phyloP scores from a whole-genome alignment of 257 asterid species.

The Capsicum chinense region DNA sequence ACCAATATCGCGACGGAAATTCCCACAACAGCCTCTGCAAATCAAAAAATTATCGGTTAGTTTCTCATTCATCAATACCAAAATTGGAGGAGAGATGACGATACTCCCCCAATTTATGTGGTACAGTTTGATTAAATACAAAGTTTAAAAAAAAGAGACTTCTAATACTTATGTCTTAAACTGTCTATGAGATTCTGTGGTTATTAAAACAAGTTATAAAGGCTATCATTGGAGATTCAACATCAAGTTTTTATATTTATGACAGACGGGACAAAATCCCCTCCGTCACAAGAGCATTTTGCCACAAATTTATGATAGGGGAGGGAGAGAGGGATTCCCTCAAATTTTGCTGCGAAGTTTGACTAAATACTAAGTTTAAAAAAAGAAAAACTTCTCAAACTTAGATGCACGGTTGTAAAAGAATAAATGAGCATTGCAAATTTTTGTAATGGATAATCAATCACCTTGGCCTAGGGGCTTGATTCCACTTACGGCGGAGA shows the following conservation, averaged over 20 bases:
- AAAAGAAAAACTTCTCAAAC: too few relatives aligned
- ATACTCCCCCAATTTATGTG: accelerated
- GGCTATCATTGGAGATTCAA: neutral
- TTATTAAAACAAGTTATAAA: neutral
- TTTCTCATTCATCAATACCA: neutral
- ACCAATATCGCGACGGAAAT: conserved; percentile 56
- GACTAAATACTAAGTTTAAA: too few relatives aligned
- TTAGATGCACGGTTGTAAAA: too few relatives aligned
- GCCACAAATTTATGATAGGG: too few relatives aligned
- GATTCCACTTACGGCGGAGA: conserved; percentile 78
- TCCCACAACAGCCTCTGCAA: conserved; percentile 50
- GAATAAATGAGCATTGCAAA: too few relatives aligned
- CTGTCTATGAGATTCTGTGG: neutral
- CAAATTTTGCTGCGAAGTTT: too few relatives aligned
- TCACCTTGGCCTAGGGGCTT: conserved; percentile 32
- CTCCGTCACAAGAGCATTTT: neutral
- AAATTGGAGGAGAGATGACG: too few relatives aligned
- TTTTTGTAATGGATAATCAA: accelerated
- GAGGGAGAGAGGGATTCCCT: too few relatives aligned
- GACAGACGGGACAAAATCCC: neutral
- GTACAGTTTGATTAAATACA: accelerated
- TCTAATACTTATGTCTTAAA: neutral
- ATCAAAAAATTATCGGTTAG: neutral
- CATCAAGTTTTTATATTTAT: neutral
- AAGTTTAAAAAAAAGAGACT: neutral